Percentiles rank a stretch among this genome's conserved stretches.
Evolutionary conservation across 2,329 filamentous ascomycete species (phyloP).

Genomic region (Pseudogymnoascus sp.): DNA sequence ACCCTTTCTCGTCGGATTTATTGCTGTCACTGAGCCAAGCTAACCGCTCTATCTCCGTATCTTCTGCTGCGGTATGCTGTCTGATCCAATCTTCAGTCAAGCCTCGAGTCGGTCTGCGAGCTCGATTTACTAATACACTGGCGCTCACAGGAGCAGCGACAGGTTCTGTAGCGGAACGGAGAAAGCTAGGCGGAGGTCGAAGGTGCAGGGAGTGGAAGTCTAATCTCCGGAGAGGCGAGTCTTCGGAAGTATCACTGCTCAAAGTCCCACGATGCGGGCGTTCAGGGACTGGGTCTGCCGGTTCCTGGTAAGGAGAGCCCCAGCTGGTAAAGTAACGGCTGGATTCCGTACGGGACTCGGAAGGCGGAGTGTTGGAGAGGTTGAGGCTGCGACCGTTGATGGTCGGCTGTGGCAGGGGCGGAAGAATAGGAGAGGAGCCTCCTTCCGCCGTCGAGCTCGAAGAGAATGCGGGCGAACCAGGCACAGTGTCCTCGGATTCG

Average conservation of each 20-base stretch:
- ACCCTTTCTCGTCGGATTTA: slow-evolving; percentile 54
- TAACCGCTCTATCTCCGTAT: slow-evolving; percentile 59
- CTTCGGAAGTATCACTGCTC: slow-evolving; percentile 53
- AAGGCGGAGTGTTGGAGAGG: slow-evolving; percentile 43
- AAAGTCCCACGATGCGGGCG: slow-evolving; percentile 40
- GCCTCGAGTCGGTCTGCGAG: slow-evolving; percentile 49
- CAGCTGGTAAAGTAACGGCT: slow-evolving; percentile 62
- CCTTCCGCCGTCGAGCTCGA: slow-evolving; percentile 52
- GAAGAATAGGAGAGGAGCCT: slow-evolving; percentile 50
- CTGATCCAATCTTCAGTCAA: slow-evolving; percentile 82
- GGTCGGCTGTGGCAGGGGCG: slow-evolving; percentile 48
- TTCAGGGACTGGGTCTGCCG: slow-evolving; percentile 44
- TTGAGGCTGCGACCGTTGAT: slow-evolving; percentile 48
- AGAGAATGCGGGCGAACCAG: slow-evolving; percentile 52
- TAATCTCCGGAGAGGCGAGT: slow-evolving; percentile 52
- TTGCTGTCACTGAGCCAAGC: slow-evolving; percentile 72
- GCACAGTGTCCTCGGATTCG: not conserved
- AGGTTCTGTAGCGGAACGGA: slow-evolving; percentile 30
- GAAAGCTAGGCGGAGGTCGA: slow-evolving; percentile 43
- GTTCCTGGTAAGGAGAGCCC: slow-evolving; percentile 80
- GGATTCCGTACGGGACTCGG: slow-evolving; percentile 30
- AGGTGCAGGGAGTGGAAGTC: slow-evolving; percentile 37
- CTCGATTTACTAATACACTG: slow-evolving; percentile 56
- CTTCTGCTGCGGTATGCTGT: slow-evolving; percentile 63
- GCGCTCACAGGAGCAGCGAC: slow-evolving; percentile 37